Evolutionary conservation across 2,329 filamentous ascomycete species (phyloP).

Genomic region (Lasiodiplodia hormozganensis): DNA sequence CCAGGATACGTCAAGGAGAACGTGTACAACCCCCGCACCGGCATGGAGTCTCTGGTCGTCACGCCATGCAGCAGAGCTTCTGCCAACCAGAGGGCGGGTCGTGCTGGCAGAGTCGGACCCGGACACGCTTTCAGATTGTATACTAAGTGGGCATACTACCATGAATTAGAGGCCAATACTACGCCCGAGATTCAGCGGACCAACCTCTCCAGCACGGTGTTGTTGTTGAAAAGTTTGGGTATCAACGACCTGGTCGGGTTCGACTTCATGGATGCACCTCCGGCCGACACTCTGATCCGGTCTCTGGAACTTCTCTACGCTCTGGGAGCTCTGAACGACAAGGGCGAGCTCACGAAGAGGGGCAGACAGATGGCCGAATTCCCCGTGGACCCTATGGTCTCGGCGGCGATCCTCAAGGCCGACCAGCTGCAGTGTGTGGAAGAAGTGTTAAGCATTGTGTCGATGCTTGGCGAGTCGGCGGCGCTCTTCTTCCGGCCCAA

Average conservation of each 20-base stretch:
- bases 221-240: constrained; percentile 86
- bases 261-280: constrained; percentile 94
- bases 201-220: constrained; percentile 82
- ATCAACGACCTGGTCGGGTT: constrained; percentile 94
- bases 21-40: constrained; percentile 86
- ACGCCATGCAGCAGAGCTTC: constrained; percentile 91
- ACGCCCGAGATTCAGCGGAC: constrained; percentile 93
- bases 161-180: constrained; percentile 90
- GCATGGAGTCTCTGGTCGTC: constrained; percentile 90
- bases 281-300: constrained; percentile 86
- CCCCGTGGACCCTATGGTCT: constrained; percentile 88
- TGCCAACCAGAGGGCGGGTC: constrained; percentile 89
- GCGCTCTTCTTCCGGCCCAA: constrained; percentile 94
- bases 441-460: constrained; percentile 90
- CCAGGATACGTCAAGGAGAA: constrained; percentile 96
- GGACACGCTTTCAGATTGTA: constrained; percentile 95
- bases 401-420: constrained; percentile 85
- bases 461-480: constrained; percentile 88
- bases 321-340: constrained; percentile 85
- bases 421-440: constrained; percentile 92
- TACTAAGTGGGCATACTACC: constrained; percentile 92
- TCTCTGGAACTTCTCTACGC: constrained; percentile 92
- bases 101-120: constrained; percentile 88
- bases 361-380: constrained; percentile 96
- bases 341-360: constrained; percentile 86